Evolutionary conservation across 805 yeast genomes (phyloP).

Genomic region (Kuraishia molischiana): DNA sequence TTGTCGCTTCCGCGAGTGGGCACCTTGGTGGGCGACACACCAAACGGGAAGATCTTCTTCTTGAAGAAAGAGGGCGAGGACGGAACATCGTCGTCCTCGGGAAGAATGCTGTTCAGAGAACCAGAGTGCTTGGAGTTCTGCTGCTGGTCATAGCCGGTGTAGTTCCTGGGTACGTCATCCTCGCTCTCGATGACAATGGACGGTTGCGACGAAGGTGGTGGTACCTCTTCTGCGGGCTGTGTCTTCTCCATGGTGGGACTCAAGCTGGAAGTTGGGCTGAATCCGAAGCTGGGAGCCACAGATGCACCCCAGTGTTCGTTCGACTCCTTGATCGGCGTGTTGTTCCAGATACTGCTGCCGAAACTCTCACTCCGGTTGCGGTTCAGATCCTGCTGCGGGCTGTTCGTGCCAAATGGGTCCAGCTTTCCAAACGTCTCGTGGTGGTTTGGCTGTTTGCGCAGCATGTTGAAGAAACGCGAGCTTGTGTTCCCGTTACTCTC

Average conservation of each 20-base stretch:
- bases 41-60: slow-evolving; percentile 25
- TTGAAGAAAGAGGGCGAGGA: slow-evolving; percentile 28
- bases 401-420: slow-evolving; percentile 1
- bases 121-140: neutral
- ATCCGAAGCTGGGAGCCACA: neutral
- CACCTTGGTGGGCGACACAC: slow-evolving; percentile 22
- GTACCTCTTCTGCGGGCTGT: neutral
- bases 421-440: slow-evolving; percentile 2
- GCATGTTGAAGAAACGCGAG: slow-evolving; percentile 6
- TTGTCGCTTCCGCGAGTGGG: slow-evolving; percentile 13
- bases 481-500: slow-evolving; percentile 1
- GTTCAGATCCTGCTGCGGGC: slow-evolving; percentile 8
- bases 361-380: slow-evolving; percentile 22
- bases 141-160: neutral
- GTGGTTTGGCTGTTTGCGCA: slow-evolving; percentile 4
- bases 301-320: neutral
- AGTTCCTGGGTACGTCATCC: neutral
- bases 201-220: neutral
- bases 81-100: slow-evolving; percentile 6
- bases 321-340: slow-evolving; percentile 1
- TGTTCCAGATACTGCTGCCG: slow-evolving; percentile 25
- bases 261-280: neutral
- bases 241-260: neutral
- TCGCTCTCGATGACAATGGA: neutral
- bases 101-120: neutral